Percentiles rank a stretch among this genome's conserved stretches.
Conservation (phyloP, 2,329 filamentous ascomycete species). For the Aspergillus costaricaensis region DNA sequence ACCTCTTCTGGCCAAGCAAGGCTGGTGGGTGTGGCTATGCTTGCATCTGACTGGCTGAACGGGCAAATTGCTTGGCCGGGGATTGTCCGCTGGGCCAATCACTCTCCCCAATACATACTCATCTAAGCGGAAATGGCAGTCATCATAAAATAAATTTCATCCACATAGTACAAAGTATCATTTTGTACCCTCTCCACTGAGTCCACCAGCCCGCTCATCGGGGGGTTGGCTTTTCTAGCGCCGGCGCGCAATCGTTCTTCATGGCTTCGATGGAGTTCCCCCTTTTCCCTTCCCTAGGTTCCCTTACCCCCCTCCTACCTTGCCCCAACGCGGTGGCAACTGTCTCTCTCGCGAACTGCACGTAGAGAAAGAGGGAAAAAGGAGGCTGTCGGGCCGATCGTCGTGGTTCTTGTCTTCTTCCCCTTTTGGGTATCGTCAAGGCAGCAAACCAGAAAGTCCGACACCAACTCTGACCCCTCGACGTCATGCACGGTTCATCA, state of each 20-base stretch:
- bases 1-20: background rate
- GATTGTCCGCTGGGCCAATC: slow-evolving; percentile 7
- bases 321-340: slow-evolving; percentile 9
- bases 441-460: slow-evolving; percentile 5
- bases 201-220: too few species aligned
- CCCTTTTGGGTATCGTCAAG: slow-evolving; percentile 9
- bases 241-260: slow-evolving; percentile 15
- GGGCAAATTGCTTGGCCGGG: background rate
- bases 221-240: slow-evolving; percentile 10
- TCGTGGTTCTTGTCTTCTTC: slow-evolving; percentile 11
- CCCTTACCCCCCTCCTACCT: background rate
- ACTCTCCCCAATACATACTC: background rate
- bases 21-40: slow-evolving; percentile 5
- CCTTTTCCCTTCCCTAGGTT: slow-evolving; percentile 3
- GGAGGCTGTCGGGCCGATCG: slow-evolving; percentile 11
- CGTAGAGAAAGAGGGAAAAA: slow-evolving; percentile 7
- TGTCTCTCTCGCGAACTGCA: background rate
- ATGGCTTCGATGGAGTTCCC: slow-evolving; percentile 16
- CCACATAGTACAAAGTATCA: slow-evolving; percentile 8
- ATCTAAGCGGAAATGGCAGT: slow-evolving; percentile 1
- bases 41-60: background rate
- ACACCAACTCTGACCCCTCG: slow-evolving; percentile 6
- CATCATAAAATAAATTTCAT: slow-evolving; percentile 10
- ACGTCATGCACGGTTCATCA: slow-evolving; percentile 28
- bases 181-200: too few species aligned